phyloP scores from a whole-genome alignment of 441 rosid genomes.

The Corymbia citriodora region DNA sequence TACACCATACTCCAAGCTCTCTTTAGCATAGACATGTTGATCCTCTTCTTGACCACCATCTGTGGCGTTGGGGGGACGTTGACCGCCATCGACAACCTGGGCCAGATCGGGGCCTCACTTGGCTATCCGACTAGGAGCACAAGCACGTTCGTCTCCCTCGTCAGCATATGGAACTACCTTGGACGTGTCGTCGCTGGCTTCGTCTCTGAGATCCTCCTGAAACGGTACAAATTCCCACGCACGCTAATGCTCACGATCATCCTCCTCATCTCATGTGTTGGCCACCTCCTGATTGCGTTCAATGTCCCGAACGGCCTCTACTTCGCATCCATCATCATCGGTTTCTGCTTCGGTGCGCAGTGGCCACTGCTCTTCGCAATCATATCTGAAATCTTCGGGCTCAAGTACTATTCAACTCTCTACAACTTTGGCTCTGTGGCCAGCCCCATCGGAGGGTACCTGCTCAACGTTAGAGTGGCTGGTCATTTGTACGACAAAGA shows the following conservation, averaged over 20 bases:
- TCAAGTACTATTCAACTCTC: constrained; percentile 14
- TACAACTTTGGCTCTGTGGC: constrained; percentile 16
- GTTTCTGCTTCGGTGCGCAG: constrained; percentile 17
- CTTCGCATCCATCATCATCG: constrained; percentile 7
- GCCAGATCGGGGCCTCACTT: constrained; percentile 60
- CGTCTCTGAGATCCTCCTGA: constrained; percentile 49
- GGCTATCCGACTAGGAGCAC: constrained; percentile 53
- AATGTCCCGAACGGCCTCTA: constrained; percentile 44
- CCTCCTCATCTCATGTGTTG: constrained; percentile 5
- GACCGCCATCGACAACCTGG: constrained; percentile 45
- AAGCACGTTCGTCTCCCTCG: constrained; percentile 71
- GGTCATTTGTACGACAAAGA: constrained; percentile 71
- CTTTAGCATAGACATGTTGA: constrained; percentile 13
- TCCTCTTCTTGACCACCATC: constrained; percentile 10
- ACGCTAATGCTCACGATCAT: constrained; percentile 9
- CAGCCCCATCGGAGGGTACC: constrained; percentile 11
- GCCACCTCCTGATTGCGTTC: constrained; percentile 13
- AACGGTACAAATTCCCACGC: constrained; percentile 13
- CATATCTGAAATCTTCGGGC: constrained; percentile 14
- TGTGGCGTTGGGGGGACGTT: constrained; percentile 14
- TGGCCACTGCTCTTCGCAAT: constrained; percentile 16
- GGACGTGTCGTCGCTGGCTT: constrained; percentile 68
- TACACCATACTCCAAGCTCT: constrained; percentile 18
- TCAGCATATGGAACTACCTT: constrained; percentile 81
- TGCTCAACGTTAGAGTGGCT: constrained; percentile 33